Base-by-base conservation (phyloP, 169 alveolate genomes). In the Plasmodium cynomolgi region DNA sequence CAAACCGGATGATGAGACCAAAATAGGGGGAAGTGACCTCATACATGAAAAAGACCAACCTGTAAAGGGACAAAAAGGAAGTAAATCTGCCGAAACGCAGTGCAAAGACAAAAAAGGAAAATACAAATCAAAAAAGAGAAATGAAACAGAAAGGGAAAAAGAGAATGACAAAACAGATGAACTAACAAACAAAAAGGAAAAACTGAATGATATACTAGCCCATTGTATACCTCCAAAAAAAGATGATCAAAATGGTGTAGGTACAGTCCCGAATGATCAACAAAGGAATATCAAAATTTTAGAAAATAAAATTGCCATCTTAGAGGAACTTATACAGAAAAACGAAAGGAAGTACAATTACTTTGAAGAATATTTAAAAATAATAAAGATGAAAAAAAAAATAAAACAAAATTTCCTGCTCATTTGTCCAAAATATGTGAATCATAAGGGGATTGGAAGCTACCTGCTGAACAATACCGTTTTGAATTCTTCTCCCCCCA, bases 321-420 rank as follows among this genome's bases (percentile, higher is more conserved):
- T 86, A 77, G 93, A 86, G 47, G 81, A 86, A 54, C n/a, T 86
- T n/a, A 86, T 75, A 37, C 80, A n/a, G 33, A 86, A 54, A 58
- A 86, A 62, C 20, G 58, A 86, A 86, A 33, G 29, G 11, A 86
- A 77, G 68, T 86, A 86, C 47, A 86, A 86, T 17, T 86, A 86
- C 71, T 86, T 86, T 77, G 88, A 86, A 20, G 93, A 86, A 41
- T 86, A 86, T 86, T 54, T 86, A 86, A 86, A 86, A 54, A 75
- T 86, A 75, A 54, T 56, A 86, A 86, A 71, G 31, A 23, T 33
- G 6, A 84, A 84, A 20, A 86, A 86, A 37, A 86, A 86, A 77
- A 13, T 77, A 75, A 86, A 86, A 31, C 73, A 86, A 13, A 77
- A 86, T 75, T 86, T 77, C 71, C n/a, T 86, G 41, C 54, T 86